Percentiles rank a stretch among this genome's conserved stretches.
These are phyloP conservation scores for Erodium moschatum DNA, from an alignment of 441 rosid species.

Conservation along the genomic window DNA sequence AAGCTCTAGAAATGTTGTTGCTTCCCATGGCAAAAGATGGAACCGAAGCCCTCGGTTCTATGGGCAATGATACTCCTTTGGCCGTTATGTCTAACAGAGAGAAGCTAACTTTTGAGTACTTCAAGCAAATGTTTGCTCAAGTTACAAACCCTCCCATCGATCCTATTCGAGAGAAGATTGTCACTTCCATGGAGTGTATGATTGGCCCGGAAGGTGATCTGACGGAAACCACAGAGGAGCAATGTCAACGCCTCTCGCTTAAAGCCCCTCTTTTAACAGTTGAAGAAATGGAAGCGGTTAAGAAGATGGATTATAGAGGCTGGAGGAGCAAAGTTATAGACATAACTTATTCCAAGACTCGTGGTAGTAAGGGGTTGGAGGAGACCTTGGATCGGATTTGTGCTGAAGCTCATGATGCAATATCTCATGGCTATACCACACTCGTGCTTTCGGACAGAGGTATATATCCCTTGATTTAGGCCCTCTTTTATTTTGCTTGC, in stretches of 20 bases:
- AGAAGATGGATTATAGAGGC: conserved; percentile 86
- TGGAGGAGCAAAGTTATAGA: conserved; percentile 90
- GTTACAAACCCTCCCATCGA: conserved; percentile 99
- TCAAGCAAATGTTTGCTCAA: conserved; percentile 99
- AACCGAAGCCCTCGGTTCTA: conserved; percentile 96
- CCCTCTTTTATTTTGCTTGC: too few relatives aligned
- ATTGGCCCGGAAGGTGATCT: conserved; percentile 99
- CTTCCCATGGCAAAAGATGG: conserved; percentile 99
- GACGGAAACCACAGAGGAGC: conserved; percentile 95
- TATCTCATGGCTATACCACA: conserved; percentile 74
- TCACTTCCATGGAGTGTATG: conserved; percentile 99
- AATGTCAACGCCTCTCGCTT: conserved; percentile 90
- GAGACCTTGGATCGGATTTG: conserved; percentile 85
- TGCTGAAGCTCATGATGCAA: conserved; percentile 80
- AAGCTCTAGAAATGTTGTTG: conserved; percentile 94
- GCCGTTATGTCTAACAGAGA: conserved; percentile 96
- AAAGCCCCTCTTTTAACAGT: conserved; percentile 86
- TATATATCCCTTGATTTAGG: conserved; percentile 20
- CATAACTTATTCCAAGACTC: conserved; percentile 66
- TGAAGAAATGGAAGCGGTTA: conserved; percentile 77
- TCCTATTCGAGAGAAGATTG: conserved; percentile 99
- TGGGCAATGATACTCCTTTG: conserved; percentile 98
- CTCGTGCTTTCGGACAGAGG: conserved; percentile 98
- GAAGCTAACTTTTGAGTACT: conserved; percentile 85
- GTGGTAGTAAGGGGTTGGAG: conserved; percentile 88